A percentile compares a stretch with the other conserved stretches of the same genome.
These are phyloP conservation scores for Gracilaria gracilis DNA, from an alignment of 23 red algal genomes.

Conservation along the genomic window DNA sequence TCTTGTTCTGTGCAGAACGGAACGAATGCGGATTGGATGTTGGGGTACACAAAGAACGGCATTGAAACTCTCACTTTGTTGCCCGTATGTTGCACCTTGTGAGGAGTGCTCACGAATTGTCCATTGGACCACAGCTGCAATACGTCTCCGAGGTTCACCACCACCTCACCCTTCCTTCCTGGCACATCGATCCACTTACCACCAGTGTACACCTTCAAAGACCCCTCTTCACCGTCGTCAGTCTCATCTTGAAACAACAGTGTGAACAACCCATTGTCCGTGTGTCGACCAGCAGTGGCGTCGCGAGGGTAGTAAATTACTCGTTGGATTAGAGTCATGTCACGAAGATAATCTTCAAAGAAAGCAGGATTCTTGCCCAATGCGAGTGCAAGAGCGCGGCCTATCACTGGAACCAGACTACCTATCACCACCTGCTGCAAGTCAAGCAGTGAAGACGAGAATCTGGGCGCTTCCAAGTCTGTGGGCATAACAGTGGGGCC, in stretches of 20 bases:
- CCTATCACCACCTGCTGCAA: constrained; percentile 20
- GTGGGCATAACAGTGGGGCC: constrained; percentile 5
- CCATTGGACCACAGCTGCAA: constrained; percentile 35
- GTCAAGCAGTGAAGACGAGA: neutral
- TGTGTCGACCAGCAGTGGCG: constrained; percentile 17
- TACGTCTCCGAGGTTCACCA: constrained; percentile 28
- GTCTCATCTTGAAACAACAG: constrained; percentile 3
- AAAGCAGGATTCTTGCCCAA: neutral
- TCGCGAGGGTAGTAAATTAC: constrained; percentile 29
- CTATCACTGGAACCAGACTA: neutral
- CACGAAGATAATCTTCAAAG: neutral
- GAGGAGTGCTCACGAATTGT: constrained; percentile 29
- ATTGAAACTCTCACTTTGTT: neutral
- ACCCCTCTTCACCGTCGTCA: neutral
- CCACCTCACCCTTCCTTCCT: neutral
- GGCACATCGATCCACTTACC: constrained; percentile 10
- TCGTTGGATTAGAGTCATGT: constrained; percentile 40
- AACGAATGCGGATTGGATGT: constrained; percentile 2
- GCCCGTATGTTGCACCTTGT: constrained; percentile 9
- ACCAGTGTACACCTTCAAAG: constrained; percentile 5
- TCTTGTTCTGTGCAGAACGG: neutral
- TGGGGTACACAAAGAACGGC: constrained; percentile 33
- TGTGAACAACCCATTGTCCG: constrained; percentile 44
- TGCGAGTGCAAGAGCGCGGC: constrained; percentile 19
- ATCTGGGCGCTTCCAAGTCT: constrained; percentile 3